A percentile compares a stretch with the other conserved stretches of the same genome.
Conservation (phyloP, 345 rosid species). For the Syzygium jambos region DNA sequence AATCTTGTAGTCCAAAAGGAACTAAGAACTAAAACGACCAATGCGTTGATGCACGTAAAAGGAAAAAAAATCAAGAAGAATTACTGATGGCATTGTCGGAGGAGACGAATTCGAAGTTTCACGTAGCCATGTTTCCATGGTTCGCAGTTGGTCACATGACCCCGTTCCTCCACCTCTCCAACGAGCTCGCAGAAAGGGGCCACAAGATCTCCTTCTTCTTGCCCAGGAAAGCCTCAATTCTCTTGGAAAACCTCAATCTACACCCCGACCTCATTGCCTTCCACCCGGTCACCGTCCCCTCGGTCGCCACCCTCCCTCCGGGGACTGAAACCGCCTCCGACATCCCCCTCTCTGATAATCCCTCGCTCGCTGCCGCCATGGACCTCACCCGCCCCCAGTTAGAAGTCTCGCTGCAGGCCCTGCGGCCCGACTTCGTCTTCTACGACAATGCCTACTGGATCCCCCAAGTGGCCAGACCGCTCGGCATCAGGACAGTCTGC, state of each 20-base stretch:
- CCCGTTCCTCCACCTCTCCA: slow-evolving; percentile 51
- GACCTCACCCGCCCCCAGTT: slow-evolving; percentile 54
- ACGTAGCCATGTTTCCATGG: slow-evolving; percentile 50
- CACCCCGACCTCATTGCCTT: slow-evolving; percentile 31
- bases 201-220: slow-evolving; percentile 36
- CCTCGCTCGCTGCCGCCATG: slow-evolving; percentile 46
- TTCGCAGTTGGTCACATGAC: slow-evolving; percentile 55
- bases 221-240: slow-evolving; percentile 28
- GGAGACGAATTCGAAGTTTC: slow-evolving; percentile 2
- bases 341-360: slow-evolving; percentile 26
- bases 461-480: slow-evolving; percentile 34
- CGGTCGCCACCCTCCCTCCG: slow-evolving; percentile 50
- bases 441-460: slow-evolving; percentile 55
- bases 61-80: not conserved
- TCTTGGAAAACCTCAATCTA: slow-evolving; percentile 21
- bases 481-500: slow-evolving; percentile 47
- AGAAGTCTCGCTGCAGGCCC: slow-evolving; percentile 12
- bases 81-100: not conserved
- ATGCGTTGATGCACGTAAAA: not conserved
- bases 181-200: slow-evolving; percentile 42
- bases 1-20: not conserved
- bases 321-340: slow-evolving; percentile 74
- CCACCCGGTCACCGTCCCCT: slow-evolving; percentile 25
- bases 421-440: slow-evolving; percentile 37
- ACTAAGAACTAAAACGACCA: not conserved